Conservation (phyloP, 768 basidiomycete genomes). For the Phylloporus arenicola region DNA sequence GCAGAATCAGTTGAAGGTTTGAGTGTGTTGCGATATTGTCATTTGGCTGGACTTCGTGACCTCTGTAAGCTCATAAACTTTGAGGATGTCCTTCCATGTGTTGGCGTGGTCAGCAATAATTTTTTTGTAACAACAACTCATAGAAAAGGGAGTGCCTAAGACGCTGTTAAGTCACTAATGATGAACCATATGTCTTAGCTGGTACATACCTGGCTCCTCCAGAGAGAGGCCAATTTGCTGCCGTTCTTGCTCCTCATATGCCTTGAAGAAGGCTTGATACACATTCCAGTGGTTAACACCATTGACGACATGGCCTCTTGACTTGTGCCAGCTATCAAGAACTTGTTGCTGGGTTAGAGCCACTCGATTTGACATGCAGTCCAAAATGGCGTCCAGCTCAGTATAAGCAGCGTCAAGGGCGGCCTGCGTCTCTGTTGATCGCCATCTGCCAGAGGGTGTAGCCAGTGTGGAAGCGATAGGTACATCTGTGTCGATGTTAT, state of each 20-base stretch:
- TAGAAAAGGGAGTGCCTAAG: neutral
- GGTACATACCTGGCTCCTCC: neutral
- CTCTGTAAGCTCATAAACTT: neutral
- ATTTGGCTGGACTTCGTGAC: neutral
- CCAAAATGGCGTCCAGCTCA: neutral
- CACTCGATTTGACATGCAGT: neutral
- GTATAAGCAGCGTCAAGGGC: neutral
- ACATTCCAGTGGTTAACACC: constrained; percentile 3
- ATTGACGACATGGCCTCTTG: neutral
- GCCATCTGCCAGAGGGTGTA: too few relatives aligned
- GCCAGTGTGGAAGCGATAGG: too few relatives aligned
- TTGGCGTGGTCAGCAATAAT: neutral
- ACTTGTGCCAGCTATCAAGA: constrained; percentile 1
- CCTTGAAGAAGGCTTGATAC: neutral
- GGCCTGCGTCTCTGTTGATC: too few relatives aligned
- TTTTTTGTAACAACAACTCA: neutral
- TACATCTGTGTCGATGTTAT: too few relatives aligned
- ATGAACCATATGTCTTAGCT: too few relatives aligned
- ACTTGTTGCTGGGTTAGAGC: neutral
- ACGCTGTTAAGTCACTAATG: neutral
- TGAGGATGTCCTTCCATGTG: constrained; percentile 1
- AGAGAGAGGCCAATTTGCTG: neutral
- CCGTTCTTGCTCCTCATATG: constrained; percentile 1
- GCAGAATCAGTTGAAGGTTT: neutral
- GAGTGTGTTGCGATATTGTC: neutral